Evolutionary conservation across 2,329 filamentous ascomycete genomes (phyloP).

Genomic region (Coleophoma cylindrospora): DNA sequence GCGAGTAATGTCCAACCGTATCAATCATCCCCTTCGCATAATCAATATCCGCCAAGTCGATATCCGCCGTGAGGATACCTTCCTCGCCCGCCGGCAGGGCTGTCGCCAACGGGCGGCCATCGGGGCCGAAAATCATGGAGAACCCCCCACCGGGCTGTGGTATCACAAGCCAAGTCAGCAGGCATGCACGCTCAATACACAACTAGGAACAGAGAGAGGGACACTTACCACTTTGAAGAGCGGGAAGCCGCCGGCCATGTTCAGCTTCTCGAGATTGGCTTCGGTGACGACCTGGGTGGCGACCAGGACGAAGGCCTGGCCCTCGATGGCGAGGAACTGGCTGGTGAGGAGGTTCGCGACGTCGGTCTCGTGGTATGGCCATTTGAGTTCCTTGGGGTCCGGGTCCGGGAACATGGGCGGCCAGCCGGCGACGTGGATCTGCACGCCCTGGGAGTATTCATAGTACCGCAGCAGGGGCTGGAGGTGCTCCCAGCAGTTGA

Average conservation of each 20-base stretch:
- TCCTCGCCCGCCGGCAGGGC: conserved; percentile 22
- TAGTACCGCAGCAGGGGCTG: conserved; percentile 11
- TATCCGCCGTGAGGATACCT: conserved; percentile 31
- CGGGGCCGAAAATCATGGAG: conserved; percentile 27
- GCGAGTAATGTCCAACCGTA: conserved; percentile 18
- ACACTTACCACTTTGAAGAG: not conserved
- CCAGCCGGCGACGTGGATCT: conserved; percentile 10
- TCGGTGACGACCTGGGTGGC: conserved; percentile 8
- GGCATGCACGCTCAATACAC: too few relatives aligned
- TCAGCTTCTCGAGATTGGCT: conserved; percentile 2
- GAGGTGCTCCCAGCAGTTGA: conserved; percentile 42
- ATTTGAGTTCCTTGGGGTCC: not conserved
- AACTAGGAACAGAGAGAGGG: too few relatives aligned
- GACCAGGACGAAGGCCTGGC: conserved; percentile 6
- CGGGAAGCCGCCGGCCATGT: not conserved
- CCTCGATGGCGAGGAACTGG: conserved; percentile 7
- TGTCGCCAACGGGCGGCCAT: conserved; percentile 23
- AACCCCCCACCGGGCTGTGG: conserved; percentile 15
- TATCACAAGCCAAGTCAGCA: not conserved
- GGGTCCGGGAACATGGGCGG: conserved; percentile 4
- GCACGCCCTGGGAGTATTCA: conserved; percentile 4
- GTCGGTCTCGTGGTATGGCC: not conserved
- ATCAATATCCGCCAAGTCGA: conserved; percentile 15
- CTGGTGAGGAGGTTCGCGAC: not conserved
- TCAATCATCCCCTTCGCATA: conserved; percentile 14